Base-by-base conservation (phyloP, 139 green algal genomes). In the Chlamydomonas sp. region DNA sequence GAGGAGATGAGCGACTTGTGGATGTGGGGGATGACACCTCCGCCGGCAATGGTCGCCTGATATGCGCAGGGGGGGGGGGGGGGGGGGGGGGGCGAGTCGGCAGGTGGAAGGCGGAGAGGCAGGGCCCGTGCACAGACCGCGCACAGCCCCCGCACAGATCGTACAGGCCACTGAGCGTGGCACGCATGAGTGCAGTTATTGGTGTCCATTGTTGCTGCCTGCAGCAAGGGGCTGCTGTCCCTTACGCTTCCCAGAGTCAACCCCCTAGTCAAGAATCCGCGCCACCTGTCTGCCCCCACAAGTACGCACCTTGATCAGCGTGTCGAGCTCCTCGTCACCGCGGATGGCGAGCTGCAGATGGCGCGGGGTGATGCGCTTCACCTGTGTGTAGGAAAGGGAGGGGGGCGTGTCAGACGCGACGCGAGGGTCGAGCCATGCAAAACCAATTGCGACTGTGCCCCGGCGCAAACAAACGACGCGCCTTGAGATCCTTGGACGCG, bases 1-100 rank as follows among this genome's bases (percentile, higher is more conserved):
- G 70, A 80, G n/a, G n/a, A n/a, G 76, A 87, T 87, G 24, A 97
- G 85, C 10, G 81, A 91, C 82, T 98, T 98, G 89, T 99, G 92
- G 73, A 99, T 99, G 84, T 99, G 95, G 16, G 95, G 95, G 65
- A 99, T 99, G 63, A 99, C 95, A 83, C 95, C 95, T 80, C 95
- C 95, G 48, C 95, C 95, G 37, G 94, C 94, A 73, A 99, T 99
- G 36, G 95, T 99, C 13, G 94, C 95, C 84, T 90, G 81, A 54
- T 80, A 37, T 30, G n/a, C n/a, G n/a, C n/a, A n/a, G n/a, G n/a
- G n/a, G n/a, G n/a, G n/a, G n/a, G n/a, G n/a, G n/a, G n/a, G n/a
- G n/a, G n/a, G n/a, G n/a, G n/a, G n/a, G n/a, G n/a, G n/a, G n/a
- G n/a, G n/a, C n/a, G n/a, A n/a, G n/a, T n/a, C n/a, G 36, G 35